Base-by-base conservation (phyloP, 78 protist species). In the Acrasis kona region DNA sequence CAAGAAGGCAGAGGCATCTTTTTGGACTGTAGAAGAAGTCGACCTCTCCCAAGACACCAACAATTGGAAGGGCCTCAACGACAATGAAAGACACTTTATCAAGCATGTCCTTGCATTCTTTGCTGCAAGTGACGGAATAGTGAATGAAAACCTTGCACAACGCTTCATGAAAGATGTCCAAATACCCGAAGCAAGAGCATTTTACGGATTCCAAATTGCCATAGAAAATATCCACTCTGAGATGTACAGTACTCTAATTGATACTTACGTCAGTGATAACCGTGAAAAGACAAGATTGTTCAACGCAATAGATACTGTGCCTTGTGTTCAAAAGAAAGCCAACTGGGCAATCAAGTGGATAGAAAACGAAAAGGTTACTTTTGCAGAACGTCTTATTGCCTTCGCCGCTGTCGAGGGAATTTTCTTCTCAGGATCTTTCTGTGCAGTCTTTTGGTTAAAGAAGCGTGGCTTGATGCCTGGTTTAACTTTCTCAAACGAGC, bases 331-430 rank as follows among this genome's bases (percentile, higher is more conserved):
- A 78, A 76, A 82, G 82, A 97, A 97, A 88, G 99, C 97, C 2
- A 83, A 95, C 34, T 96, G 99, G 99, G 98, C 98, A 1, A 8
- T 95, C 58, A 50, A 61, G 42, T 96, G 99, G 99, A 93, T 96
- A 68, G n/a, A n/a, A n/a, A 32, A 30, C 72, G 37, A 72, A 65
- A 19, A 34, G 10, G 1, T 74, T 12, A 38, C 89, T 5, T 96
- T 94, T 78, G 97, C 93, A 0, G 91, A 84, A 82, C 92, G 99
- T 41, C 69, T 95, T 39, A 93, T 97, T 0, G 99, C 98, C 28
- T 97, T 93, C 75, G 98, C 99, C 9, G 94, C 93, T 10, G 98
- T 95, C 5, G 99, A 97, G 82, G 99, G 99, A 68, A 95, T 97
- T 86, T 97, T 97, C 88, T 97, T 97, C 93, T 82, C 91, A 38